A percentile compares a stretch with the other conserved stretches of the same genome.
These are phyloP conservation scores for Incumbomyces lentus DNA, from an alignment of 2,329 filamentous ascomycete species.

Conservation along the genomic window DNA sequence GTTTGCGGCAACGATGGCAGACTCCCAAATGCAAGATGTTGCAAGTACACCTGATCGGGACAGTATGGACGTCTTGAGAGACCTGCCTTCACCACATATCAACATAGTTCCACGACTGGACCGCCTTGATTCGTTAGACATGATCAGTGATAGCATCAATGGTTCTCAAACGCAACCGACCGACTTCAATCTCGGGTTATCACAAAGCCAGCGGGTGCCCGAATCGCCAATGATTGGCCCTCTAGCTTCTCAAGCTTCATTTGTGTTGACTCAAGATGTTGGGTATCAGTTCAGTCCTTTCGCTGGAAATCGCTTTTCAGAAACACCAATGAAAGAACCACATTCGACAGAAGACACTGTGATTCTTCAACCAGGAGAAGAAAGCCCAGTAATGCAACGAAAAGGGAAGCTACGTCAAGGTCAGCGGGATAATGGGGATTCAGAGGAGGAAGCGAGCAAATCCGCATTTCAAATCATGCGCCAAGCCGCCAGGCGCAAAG, in stretches of 20 bases:
- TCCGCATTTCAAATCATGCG: constrained; percentile 61
- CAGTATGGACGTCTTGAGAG: constrained; percentile 41
- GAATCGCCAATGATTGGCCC: constrained; percentile 22
- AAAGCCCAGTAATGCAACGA: constrained; percentile 56
- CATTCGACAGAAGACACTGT: constrained; percentile 64
- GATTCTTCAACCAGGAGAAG: constrained; percentile 38
- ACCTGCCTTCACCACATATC: constrained; percentile 41
- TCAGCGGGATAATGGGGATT: constrained; percentile 32
- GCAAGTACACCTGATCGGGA: constrained; percentile 33
- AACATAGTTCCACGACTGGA: constrained; percentile 48
- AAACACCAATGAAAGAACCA: constrained; percentile 22
- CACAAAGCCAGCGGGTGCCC: constrained; percentile 45
- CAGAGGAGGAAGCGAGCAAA: constrained; percentile 33
- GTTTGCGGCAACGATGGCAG: constrained; percentile 80
- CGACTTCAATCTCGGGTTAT: constrained; percentile 46
- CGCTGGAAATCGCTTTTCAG: constrained; percentile 55
- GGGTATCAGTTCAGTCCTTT: constrained; percentile 68
- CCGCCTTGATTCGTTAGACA: constrained; percentile 50
- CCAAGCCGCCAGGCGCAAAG: constrained; percentile 47
- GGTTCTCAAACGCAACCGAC: constrained; percentile 31
- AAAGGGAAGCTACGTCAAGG: constrained; percentile 43
- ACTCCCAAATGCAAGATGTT: constrained; percentile 28
- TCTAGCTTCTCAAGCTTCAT: constrained; percentile 23
- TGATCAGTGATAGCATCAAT: constrained; percentile 48
- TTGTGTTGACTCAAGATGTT: constrained; percentile 67